Evolutionary conservation across 1,284 basidiomycete genomes (phyloP), one percentile per base, ranked within the genome.

Genomic region (Austroboletus niveus): DNA sequence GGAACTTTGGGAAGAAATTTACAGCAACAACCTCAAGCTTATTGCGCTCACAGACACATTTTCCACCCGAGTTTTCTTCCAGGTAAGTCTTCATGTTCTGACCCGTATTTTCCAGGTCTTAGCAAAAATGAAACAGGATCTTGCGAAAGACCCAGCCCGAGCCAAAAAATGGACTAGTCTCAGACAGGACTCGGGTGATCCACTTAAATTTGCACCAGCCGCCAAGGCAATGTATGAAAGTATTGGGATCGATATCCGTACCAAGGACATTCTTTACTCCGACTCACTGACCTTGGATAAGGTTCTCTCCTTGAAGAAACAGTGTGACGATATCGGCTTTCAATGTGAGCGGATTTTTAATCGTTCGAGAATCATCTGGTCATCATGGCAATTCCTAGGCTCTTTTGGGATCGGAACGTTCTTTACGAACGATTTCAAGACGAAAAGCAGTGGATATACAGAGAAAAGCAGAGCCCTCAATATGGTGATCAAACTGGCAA

Each of bases 31-130:
- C 1, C 74, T 86, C 7, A 14, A 12, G 36, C 76, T 85, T 48
- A 82, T 92, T 49, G 92, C 94, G 20, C 74, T 97, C 40, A 96
- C 95, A 10, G 94, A 98, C 69, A 98, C 94, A 0, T 97, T 96
- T 70, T 90, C 93, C 5, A 89, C 88, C 4, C 72, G 80, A 38
- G 84, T 82, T 0, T 98, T 97, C 72, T 94, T 90, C 75, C 77
- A 82, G 71, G 89, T 81, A 60, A 29, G 66, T 56, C 15, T 45
- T 17, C 45, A 20, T 38, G 40, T 47, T n/a, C 15, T 47, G 8
- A 44, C 7, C 17, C 22, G 2, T 34, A 31, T 30, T 44, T 10
- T 42, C 14, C n/a, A 11, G 20, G 8, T 17, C 42, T 45, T 45
- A 17, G 12, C 53, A 47, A 34, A 43, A 57, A 7, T 4, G 29